Evolutionary conservation across 257 asterid genomes (phyloP).

Genomic region (Ligustrum vulgare): DNA sequence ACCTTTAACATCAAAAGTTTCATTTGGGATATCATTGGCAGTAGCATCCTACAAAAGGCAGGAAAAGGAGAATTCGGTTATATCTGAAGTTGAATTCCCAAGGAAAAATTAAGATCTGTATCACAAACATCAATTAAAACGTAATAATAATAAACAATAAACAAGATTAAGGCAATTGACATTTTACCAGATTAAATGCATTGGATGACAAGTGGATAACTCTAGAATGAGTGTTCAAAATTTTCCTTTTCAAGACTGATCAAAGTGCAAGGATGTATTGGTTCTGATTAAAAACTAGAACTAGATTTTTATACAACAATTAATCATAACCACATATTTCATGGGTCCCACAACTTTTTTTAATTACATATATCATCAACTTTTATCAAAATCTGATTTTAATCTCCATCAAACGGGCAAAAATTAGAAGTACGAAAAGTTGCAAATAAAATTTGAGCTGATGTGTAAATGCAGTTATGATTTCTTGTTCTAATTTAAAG

Average conservation of each 20-base stretch:
- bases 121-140: neutral
- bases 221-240: neutral
- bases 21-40: constrained; percentile 68
- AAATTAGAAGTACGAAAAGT: too few relatives aligned
- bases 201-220: neutral
- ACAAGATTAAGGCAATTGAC: neutral
- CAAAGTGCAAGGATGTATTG: too few relatives aligned
- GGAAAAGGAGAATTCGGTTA: constrained; percentile 14
- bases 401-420: too few relatives aligned
- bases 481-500: too few relatives aligned
- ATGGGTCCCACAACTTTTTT: too few relatives aligned
- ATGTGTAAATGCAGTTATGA: neutral
- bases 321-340: too few relatives aligned
- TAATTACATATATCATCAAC: too few relatives aligned
- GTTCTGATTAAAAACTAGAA: too few relatives aligned
- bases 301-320: too few relatives aligned
- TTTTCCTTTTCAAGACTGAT: neutral
- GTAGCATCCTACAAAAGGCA: constrained; percentile 64
- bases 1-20: constrained; percentile 69
- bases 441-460: too few relatives aligned
- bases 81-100: neutral
- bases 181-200: neutral
- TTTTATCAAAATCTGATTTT: too few relatives aligned
- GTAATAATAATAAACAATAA: neutral
- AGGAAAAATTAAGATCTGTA: neutral